These are phyloP conservation scores for Neurospora sp. DNA, from an alignment of 495 filamentous ascomycete species.

Conservation along the genomic window DNA sequence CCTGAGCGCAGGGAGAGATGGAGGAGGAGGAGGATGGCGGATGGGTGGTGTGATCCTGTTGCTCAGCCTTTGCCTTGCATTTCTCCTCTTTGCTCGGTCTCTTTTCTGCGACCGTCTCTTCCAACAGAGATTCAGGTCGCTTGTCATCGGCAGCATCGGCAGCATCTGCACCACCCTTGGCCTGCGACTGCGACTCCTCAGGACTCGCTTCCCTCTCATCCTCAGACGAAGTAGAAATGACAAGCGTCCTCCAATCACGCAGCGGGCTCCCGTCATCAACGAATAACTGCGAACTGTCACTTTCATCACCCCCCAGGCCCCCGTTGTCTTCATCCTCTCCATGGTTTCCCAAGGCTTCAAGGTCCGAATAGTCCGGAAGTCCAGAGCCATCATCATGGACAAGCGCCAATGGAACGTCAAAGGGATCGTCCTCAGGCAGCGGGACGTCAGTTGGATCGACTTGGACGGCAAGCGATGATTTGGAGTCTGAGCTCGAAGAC, in stretches of 20 bases:
- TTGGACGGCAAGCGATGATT: background rate
- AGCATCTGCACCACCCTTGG: no score
- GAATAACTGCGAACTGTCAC: background rate
- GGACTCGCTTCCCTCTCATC: no score
- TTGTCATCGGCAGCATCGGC: background rate
- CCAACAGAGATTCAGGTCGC: background rate
- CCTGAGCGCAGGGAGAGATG: background rate
- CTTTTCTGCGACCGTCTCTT: background rate
- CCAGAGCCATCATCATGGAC: background rate
- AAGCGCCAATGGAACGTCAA: background rate
- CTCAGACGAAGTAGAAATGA: no score
- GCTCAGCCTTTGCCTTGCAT: background rate
- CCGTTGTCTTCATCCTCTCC: background rate
- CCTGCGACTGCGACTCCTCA: no score
- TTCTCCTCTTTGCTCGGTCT: background rate
- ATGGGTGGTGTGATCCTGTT: background rate
- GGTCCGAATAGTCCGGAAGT: background rate
- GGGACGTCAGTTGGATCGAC: background rate
- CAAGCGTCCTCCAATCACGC: background rate
- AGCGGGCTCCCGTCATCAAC: background rate
- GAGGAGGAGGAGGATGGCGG: background rate
- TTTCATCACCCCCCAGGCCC: background rate
- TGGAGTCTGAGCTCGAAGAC: background rate
- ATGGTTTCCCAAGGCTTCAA: background rate
- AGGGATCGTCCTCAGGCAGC: background rate